These are phyloP conservation scores for Leishmania arabica DNA, from an alignment of 208 protist genomes.

Conservation along the genomic window DNA sequence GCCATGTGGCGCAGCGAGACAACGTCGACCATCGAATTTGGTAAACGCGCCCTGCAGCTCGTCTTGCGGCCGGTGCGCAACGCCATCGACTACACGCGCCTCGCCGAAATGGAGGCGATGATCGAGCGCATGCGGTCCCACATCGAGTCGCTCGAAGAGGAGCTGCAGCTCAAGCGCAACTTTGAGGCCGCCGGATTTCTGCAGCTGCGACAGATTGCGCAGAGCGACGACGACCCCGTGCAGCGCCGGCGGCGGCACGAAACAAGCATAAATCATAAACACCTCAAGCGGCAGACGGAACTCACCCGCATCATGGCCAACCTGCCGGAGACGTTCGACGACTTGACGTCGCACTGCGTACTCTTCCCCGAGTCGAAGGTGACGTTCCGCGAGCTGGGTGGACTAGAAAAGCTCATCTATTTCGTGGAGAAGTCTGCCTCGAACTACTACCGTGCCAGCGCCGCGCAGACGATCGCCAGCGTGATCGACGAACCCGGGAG, in stretches of 20 bases:
- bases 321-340: constrained; percentile 90
- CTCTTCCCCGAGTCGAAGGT: constrained; percentile 84
- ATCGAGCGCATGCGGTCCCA: constrained; percentile 92
- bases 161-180: constrained; percentile 63
- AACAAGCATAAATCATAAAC: constrained; percentile 29
- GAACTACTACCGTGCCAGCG: constrained; percentile 86
- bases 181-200: constrained; percentile 73
- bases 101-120: constrained; percentile 94
- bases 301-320: constrained; percentile 89
- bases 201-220: constrained; percentile 76
- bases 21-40: constrained; percentile 91
- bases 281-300: constrained; percentile 87
- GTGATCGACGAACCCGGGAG: constrained; percentile 87
- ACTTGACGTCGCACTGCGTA: constrained; percentile 90
- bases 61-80: constrained; percentile 88
- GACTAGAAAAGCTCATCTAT: constrained; percentile 79
- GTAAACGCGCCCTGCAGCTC: constrained; percentile 86
- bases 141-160: constrained; percentile 83
- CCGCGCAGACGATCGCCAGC: constrained; percentile 86
- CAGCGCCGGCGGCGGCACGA: constrained; percentile 19
- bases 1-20: constrained; percentile 82
- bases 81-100: constrained; percentile 90
- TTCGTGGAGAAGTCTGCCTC: constrained; percentile 83
- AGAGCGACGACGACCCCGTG: constrained; percentile 38
- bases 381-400: constrained; percentile 83